Percentiles rank a stretch among this genome's conserved stretches.
Evolutionary conservation across 768 basidiomycete genomes (phyloP).

Genomic region (Mycena venus): DNA sequence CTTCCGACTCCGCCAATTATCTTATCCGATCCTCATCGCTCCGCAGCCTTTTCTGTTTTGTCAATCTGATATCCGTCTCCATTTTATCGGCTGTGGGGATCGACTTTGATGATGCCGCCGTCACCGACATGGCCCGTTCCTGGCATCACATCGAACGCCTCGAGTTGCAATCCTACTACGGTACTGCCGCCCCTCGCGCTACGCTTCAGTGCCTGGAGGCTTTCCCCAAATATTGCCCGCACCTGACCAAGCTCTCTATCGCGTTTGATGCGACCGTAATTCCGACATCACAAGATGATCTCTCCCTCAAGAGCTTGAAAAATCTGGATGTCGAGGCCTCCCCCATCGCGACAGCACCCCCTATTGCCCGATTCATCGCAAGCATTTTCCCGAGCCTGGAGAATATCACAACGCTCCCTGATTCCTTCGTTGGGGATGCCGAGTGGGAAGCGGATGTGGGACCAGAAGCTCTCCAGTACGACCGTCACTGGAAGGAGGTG

Average conservation of each 20-base stretch:
- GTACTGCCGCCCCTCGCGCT: not conserved
- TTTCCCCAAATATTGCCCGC: slow-evolving; percentile 5
- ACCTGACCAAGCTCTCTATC: not conserved
- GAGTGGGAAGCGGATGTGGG: too few species aligned
- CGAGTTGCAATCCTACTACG: not conserved
- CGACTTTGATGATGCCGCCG: not conserved
- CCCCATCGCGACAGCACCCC: not conserved
- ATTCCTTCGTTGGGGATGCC: not conserved
- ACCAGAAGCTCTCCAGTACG: too few species aligned
- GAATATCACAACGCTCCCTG: not conserved
- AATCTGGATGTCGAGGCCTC: not conserved
- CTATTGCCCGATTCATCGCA: not conserved
- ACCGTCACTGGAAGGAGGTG: not conserved
- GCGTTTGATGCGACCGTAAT: slow-evolving; percentile 6
- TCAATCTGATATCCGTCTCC: not conserved
- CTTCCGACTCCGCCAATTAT: too few species aligned
- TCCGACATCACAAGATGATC: not conserved
- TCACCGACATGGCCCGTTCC: slow-evolving; percentile 1
- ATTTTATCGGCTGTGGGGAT: not conserved
- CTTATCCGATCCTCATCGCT: too few species aligned
- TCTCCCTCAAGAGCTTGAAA: not conserved
- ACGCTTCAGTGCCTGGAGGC: not conserved
- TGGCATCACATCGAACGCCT: slow-evolving; percentile 1
- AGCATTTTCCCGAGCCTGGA: not conserved
- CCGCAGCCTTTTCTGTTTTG: too few species aligned